Evolutionary conservation across 495 filamentous ascomycete species (phyloP), one percentile per base, ranked within the genome.

Genomic region (Lasiosphaeria hispida): DNA sequence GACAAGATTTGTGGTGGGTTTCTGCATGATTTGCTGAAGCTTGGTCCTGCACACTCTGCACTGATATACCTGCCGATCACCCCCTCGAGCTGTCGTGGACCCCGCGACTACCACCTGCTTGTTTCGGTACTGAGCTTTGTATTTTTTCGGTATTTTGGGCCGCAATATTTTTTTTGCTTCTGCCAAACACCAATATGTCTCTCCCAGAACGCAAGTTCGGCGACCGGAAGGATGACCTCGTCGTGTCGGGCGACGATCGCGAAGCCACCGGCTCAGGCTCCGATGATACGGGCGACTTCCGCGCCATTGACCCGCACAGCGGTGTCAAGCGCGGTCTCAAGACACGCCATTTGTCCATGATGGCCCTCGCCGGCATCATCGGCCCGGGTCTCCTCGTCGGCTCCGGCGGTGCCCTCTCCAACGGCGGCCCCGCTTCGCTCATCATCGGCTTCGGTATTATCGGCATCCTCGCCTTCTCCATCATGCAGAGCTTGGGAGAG

Each of bases 271-370:
- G 35, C n/a, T 43, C 42, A 7, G 50, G 49, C 13, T 48, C 57
- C 35, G 58, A 47, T 9, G 66, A 64, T 3, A 55, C 62, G 39
- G 69, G 65, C 42, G 75, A 80, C 65, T 77, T 75, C 58, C 61
- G 55, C 30, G 65, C 63, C 30, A 78, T 79, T 48, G 77, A 80
- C 63, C 76, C 76, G 15, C 59, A 78, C 44, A 72, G 68, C 36
- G 78, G 78, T 11, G 77, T 81, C 58, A 77, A 75, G 68, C 76
- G 78, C 52, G 78, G 76, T 60, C 70, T 90, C 60, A 88, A 88
- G 74, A 85, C 82, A 30, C 76, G 87, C 42, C 87, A 90, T 68
- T 63, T 89, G 33, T 81, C 82, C 66, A 88, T 90, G 85, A 89
- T 90, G 77, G 87, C 82, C 38, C 68, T 84, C 15, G 81, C 79